Base-by-base conservation (phyloP, 2,329 filamentous ascomycete species). In the Trichoderma oligosporum region DNA sequence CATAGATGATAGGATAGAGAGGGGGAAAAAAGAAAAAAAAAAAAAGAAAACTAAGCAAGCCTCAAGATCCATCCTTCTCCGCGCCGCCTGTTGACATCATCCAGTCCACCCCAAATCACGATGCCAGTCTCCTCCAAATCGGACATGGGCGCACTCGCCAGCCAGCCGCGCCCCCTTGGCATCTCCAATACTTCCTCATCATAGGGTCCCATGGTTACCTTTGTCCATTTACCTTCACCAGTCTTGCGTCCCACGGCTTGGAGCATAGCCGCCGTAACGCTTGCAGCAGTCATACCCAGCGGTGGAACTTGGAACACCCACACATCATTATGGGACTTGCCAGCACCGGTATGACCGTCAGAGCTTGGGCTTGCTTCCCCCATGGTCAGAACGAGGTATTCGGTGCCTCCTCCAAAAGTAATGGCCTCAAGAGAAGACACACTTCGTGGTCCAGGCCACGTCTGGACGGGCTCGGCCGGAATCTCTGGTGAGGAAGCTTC, bases 1-100 rank as follows among this genome's bases (percentile, higher is more conserved):
- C 5, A 25, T 9, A 51, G 33, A 27, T n/a, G n/a, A n/a, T n/a
- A n/a, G n/a, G n/a, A n/a, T n/a, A n/a, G n/a, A n/a, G n/a, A n/a
- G n/a, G n/a, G n/a, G n/a, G 8, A 33, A 47, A 35, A 47, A 27
- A 11, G 18, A 31, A 31, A 4, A 36, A 12, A 38, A 45, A 44
- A 29, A 1, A n/a, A 44, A 39, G 22, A n/a, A 6, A 1, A 53
- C 56, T 64, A 65, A n/a, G 73, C 77, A 58, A 86, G 70, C 59
- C 81, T 76, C 64, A 88, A 71, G 46, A 87, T 82, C 84, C 84
- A 88, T 2, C 81, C 84, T 68, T 87, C 84, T 35, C 78, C 81
- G 42, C 84, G 66, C 44, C 80, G 72, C 63, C 72, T 69, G 61
- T 82, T 81, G 16, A 73, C 71, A 36, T 77, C 78, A 42, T 76